Conservation (phyloP, 2,329 filamentous ascomycete species). For the Ophiostoma ulmi region DNA sequence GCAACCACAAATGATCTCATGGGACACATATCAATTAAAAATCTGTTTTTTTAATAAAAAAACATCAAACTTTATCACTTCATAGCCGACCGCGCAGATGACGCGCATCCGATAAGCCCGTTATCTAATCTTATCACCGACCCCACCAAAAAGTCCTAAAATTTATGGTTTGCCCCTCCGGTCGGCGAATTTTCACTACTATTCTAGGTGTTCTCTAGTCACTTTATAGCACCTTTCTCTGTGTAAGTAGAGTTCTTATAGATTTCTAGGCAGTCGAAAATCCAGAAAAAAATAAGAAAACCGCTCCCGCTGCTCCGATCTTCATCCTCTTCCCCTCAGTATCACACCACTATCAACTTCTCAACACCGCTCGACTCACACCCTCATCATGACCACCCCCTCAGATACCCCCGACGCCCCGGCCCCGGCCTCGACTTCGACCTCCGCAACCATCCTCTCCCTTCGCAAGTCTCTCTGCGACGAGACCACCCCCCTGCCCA, state of each 20-base stretch:
- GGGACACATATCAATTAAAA: neutral
- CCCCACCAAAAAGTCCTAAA: constrained; percentile 20
- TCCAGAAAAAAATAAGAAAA: neutral
- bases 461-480: constrained; percentile 73
- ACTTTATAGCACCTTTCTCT: constrained; percentile 6
- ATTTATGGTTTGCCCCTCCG: constrained; percentile 20
- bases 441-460: constrained; percentile 48
- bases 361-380: neutral
- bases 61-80: neutral
- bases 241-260: neutral
- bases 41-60: neutral
- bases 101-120: constrained; percentile 14
- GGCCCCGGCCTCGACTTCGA: constrained; percentile 21
- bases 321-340: neutral
- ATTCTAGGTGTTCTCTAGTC: neutral
- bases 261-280: neutral
- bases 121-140: constrained; percentile 21
- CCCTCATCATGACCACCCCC: constrained; percentile 30
- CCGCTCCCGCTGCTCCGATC: neutral
- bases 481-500: constrained; percentile 74
- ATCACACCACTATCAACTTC: neutral
- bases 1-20: neutral
- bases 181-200: constrained; percentile 17
- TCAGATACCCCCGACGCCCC: constrained; percentile 25
- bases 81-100: constrained; percentile 1